Percentiles rank a stretch among this genome's conserved stretches.
These are phyloP conservation scores for Claviceps maximensis DNA, from an alignment of 2,329 filamentous ascomycete genomes.

Conservation along the genomic window DNA sequence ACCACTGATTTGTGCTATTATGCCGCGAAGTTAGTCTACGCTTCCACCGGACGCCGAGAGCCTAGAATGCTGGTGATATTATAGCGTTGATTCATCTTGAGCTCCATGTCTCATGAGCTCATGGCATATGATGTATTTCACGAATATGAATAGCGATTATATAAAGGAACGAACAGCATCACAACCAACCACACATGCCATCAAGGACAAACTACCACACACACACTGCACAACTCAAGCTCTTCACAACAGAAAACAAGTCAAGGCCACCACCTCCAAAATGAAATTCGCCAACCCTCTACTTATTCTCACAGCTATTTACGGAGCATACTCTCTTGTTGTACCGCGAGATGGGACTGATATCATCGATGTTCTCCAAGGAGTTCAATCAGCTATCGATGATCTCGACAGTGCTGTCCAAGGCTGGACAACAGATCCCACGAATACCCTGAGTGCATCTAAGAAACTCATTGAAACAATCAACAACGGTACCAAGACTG, in stretches of 20 bases:
- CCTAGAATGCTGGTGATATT: not conserved
- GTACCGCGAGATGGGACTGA: not conserved
- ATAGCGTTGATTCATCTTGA: not conserved
- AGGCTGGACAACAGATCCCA: not conserved
- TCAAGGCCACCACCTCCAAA: not conserved
- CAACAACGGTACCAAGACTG: not conserved
- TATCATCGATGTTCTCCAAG: not conserved
- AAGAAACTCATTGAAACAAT: not conserved
- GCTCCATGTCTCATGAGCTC: not conserved
- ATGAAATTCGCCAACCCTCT: constrained; percentile 4
- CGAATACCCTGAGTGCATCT: not conserved
- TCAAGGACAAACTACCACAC: not conserved
- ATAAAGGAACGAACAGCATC: not conserved
- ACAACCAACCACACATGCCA: not conserved
- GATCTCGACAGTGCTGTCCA: not conserved
- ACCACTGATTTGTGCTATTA: too few relatives aligned
- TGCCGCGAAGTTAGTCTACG: not conserved
- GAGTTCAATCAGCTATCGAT: constrained; percentile 1
- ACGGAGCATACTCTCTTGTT: constrained; percentile 1
- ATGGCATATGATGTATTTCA: not conserved
- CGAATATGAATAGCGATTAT: not conserved
- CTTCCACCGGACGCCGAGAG: not conserved
- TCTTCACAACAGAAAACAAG: not conserved
- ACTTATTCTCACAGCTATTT: not conserved
- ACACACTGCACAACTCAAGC: not conserved